Evolutionary conservation across 371 early-diverging fungal genomes (phyloP), one percentile per base, ranked within the genome.

Genomic region (Edhazardia aedis): DNA sequence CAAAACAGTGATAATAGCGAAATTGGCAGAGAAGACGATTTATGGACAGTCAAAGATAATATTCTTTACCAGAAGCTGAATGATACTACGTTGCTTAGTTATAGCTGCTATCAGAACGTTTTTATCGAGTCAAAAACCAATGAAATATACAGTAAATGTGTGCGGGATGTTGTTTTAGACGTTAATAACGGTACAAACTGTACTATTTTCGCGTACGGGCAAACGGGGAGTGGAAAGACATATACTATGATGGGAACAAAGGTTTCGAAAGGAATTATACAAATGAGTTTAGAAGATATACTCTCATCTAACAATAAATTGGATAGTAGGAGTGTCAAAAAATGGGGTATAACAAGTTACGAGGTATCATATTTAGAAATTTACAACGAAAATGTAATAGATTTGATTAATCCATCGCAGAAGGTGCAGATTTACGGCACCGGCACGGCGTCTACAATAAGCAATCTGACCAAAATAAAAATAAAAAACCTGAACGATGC

Each of bases 191-290:
- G 27, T 3, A 46, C 14, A 46, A 46, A 26, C 16, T 46, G 7
- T 24, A 46, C 46, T 24, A 86, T 98, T 40, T 93, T 98, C 76
- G 95, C 94, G 4, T 96, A 98, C 70, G 98, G 99, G 0, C 93
- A 94, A 72, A 98, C 98, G 1, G 94, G 94, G 0, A 81, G 82
- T 63, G 99, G 99, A 38, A 98, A 96, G 63, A 78, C 79, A 11
- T 27, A 46, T 46, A n/a, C 27, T 12, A 46, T 46, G 46, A 3
- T 46, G 6, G 46, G 46, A 22, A 46, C 7, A 11, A 18, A 25
- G 14, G 14, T 7, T 0, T 22, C 22, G 27, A 46, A 46, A 19
- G 42, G 42, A 16, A 4, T 42, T 42, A 42, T 42, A 42, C 12
- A 42, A 42, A 7, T 42, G 21, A 18, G 6, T 42, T 42, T 42